Evolutionary conservation across 345 rosid genomes (phyloP).

Genomic region (Eucalyptus marginata): DNA sequence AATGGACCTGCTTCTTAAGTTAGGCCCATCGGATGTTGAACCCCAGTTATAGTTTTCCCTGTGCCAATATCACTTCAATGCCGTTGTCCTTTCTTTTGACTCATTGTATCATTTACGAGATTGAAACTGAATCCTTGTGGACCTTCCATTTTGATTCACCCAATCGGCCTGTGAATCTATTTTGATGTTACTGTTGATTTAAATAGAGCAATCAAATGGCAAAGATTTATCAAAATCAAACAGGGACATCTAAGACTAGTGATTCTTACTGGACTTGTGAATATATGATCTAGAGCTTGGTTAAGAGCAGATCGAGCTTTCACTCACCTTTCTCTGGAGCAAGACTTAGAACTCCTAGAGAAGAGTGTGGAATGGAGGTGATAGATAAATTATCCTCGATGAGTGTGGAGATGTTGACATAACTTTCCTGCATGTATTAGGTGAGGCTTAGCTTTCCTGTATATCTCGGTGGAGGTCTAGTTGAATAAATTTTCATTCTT

Average conservation of each 20-base stretch:
- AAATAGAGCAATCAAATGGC: not conserved
- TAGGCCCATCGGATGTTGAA: not conserved
- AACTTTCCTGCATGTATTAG: not conserved
- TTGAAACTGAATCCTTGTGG: not conserved
- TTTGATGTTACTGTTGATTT: not conserved
- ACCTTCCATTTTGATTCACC: not conserved
- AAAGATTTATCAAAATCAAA: not conserved
- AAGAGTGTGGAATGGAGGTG: not conserved
- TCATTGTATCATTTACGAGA: not conserved
- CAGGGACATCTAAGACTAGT: not conserved
- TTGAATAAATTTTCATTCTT: not conserved
- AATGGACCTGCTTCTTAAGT: not conserved
- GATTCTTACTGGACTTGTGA: not conserved
- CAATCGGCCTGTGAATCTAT: not conserved
- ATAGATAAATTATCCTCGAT: not conserved
- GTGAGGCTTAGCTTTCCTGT: not conserved
- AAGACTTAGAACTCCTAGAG: not conserved
- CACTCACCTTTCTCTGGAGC: not conserved
- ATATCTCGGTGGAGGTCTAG: not conserved
- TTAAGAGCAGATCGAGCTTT: not conserved
- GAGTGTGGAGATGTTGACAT: not conserved
- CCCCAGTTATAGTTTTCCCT: not conserved
- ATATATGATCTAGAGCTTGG: not conserved
- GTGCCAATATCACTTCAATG: not conserved
- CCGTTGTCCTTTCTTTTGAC: not conserved